Base-by-base conservation (phyloP, 176 grass and related monocot genomes). In the Pontederia crassipes region DNA sequence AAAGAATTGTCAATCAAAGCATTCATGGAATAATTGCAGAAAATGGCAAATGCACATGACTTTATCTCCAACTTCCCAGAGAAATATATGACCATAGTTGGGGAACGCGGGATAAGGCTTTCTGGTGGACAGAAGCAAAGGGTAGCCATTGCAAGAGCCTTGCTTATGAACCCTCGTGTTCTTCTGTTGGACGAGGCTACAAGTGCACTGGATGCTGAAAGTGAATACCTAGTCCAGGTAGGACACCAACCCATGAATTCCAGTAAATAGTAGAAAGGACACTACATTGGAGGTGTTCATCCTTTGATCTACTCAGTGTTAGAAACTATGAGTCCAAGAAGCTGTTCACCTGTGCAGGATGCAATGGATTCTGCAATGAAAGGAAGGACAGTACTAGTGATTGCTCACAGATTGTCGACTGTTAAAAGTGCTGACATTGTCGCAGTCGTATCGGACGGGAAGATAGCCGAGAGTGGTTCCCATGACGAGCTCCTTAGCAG, bases 151-250 rank as follows among this genome's bases (percentile, higher is more conserved):
- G 93, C 93, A 6, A 91, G 93, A 87, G 93, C 93, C 79, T 81
- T 98, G 67, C 79, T 98, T 55, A 98, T 98, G 93, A 98, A 98
- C 48, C 93, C 93, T 13, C 65, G 84, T 52, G 77, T 98, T 72
- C 93, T 98, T 67, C 93, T 98, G 62, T 61, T 88, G 67, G 93
- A 98, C 52, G 93, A 98, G 73, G 93, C 93, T 27, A 98, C 93
- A 64, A 98, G 93, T n/a, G 93, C 93, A 18, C 74, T 98, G 50
- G 93, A 98, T 64, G 93, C 93, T 0, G 93, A 98, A 85, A 91
- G 87, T 32, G 93, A 98, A 79, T 92, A 92, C 67, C 84, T 98
- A 67, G 93, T 98, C 62, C 93, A 98, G 93, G 93, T 98, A 79
- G 26, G 59, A 26, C 16, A 8, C 64, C n/a, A 59, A 59, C n/a